Evolutionary conservation across 2,329 filamentous ascomycete genomes (phyloP).

Genomic region (Pseudogymnoascus sp.): DNA sequence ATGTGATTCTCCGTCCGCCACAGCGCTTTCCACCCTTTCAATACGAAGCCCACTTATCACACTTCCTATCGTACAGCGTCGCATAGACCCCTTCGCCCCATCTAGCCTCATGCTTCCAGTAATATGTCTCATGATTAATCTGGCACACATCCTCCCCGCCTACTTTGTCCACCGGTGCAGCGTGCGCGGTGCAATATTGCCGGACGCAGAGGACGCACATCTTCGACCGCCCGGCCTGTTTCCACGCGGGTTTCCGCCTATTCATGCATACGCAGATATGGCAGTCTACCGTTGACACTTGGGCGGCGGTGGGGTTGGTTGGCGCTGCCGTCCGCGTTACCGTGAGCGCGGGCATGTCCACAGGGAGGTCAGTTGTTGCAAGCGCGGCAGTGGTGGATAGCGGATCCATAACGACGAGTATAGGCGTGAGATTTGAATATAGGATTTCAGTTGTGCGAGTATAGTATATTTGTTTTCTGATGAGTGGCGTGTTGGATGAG

Average conservation of each 20-base stretch:
- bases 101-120: not conserved
- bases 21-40: no score
- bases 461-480: not conserved
- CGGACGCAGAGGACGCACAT: not conserved
- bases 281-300: not conserved
- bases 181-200: not conserved
- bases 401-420: not conserved
- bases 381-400: not conserved
- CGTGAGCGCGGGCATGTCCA: not conserved
- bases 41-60: no score
- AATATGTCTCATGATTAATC: not conserved
- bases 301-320: not conserved
- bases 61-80: not conserved
- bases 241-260: not conserved
- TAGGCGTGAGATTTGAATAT: no score
- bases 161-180: not conserved
- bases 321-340: not conserved
- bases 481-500: not conserved
- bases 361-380: not conserved
- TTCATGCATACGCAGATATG: not conserved
- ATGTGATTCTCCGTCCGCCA: no score
- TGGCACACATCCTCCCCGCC: not conserved
- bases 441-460: not conserved
- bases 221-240: not conserved
- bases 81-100: not conserved